A percentile compares a stretch with the other conserved stretches of the same genome.
Conservation (phyloP, 1,284 basidiomycete genomes). For the Thelephora terrestris region DNA sequence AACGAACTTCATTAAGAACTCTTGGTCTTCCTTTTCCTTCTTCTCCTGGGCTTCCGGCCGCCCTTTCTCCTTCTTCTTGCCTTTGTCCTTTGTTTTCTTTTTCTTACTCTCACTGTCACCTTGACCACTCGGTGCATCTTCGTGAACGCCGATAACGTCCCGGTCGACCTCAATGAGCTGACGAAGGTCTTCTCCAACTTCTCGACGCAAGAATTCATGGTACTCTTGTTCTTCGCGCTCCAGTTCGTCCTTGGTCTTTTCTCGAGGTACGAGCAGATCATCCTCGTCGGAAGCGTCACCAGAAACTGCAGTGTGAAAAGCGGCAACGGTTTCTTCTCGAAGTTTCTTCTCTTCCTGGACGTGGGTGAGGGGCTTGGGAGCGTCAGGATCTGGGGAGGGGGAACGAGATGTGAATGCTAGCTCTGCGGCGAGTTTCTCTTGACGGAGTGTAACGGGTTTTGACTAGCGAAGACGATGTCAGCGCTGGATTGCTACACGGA, state of each 20-base stretch:
- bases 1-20: conserved; percentile 82
- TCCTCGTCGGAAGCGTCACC: conserved; percentile 42
- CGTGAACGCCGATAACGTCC: conserved; percentile 10
- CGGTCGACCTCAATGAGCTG: conserved; percentile 42
- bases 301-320: conserved; percentile 52
- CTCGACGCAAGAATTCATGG: conserved; percentile 66
- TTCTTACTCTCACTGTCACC: conserved; percentile 19
- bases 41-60: conserved; percentile 23
- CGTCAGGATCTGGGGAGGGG: conserved; percentile 32
- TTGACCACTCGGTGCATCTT: conserved; percentile 21
- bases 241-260: conserved; percentile 68
- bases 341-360: conserved; percentile 72
- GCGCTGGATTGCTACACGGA: not conserved
- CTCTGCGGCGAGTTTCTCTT: conserved; percentile 46
- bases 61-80: conserved; percentile 24
- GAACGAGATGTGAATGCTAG: conserved; percentile 42
- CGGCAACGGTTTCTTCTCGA: conserved; percentile 76
- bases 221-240: conserved; percentile 77
- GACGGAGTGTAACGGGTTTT: conserved; percentile 53
- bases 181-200: conserved; percentile 71
- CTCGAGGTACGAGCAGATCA: conserved; percentile 61
- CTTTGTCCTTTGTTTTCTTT: conserved; percentile 22
- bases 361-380: conserved; percentile 47
- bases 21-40: conserved; percentile 61
- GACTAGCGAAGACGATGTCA: conserved; percentile 21